Evolutionary conservation across 352 stramenopile genomes (phyloP).

Genomic region (Globisporangium iwayamae): DNA sequence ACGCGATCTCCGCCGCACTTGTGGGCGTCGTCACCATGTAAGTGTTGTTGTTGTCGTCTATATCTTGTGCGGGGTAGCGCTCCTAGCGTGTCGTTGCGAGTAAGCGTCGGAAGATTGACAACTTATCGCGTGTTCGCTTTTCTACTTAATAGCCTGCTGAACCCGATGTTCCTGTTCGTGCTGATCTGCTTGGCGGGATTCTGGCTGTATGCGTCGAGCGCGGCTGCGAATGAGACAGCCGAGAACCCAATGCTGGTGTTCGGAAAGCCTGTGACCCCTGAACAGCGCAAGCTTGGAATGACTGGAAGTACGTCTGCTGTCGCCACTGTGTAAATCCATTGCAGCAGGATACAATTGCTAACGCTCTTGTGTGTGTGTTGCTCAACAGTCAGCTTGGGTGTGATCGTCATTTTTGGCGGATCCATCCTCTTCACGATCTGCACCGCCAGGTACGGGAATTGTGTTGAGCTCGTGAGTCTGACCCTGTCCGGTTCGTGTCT

Average conservation of each 20-base stretch:
- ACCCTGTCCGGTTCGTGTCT: neutral
- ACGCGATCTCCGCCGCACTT: conserved; percentile 68
- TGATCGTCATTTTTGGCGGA: conserved; percentile 82
- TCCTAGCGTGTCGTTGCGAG: conserved; percentile 1
- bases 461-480: neutral
- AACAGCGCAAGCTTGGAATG: conserved; percentile 82
- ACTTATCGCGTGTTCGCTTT: conserved; percentile 1
- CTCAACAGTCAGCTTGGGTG: conserved; percentile 52
- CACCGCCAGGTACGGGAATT: conserved; percentile 58
- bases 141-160: conserved; percentile 48
- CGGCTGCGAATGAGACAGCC: conserved; percentile 58
- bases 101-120: conserved; percentile 5
- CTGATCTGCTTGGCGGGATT: conserved; percentile 79
- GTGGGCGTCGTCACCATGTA: conserved; percentile 85
- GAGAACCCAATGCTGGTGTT: conserved; percentile 77
- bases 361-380: conserved; percentile 4
- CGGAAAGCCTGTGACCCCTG: conserved; percentile 56
- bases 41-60: neutral
- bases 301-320: conserved; percentile 43
- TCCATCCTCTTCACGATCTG: conserved; percentile 88
- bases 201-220: conserved; percentile 79
- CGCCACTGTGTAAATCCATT: neutral
- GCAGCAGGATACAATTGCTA: neutral
- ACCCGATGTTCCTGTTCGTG: conserved; percentile 86
- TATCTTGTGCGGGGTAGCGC: neutral